Evolutionary conservation across 352 stramenopile species (phyloP).

Genomic region (Thalassiosira gravida): DNA sequence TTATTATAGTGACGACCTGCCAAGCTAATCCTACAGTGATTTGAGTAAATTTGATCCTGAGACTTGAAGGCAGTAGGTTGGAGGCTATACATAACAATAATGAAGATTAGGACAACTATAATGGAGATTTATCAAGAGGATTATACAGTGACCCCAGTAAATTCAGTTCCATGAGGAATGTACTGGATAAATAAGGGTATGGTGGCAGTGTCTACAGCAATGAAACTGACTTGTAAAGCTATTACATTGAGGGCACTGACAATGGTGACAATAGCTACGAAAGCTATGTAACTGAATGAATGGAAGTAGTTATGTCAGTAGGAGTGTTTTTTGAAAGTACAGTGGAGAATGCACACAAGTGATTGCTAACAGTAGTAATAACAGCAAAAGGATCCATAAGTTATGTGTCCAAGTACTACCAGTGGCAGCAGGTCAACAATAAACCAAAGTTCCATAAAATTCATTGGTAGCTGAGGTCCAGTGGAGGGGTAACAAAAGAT

Average conservation of each 20-base stretch:
- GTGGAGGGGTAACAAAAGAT: no score
- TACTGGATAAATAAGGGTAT: no score
- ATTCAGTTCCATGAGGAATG: no score
- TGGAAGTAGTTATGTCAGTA: neutral
- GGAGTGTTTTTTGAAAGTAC: neutral
- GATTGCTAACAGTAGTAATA: neutral
- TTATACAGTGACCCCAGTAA: neutral
- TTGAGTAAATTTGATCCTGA: slow-evolving; percentile 4
- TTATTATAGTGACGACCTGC: no score
- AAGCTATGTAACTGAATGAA: neutral
- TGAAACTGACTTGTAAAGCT: neutral
- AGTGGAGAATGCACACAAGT: neutral
- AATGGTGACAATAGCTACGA: neutral
- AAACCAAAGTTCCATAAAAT: no score
- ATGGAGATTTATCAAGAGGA: neutral
- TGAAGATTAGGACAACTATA: neutral
- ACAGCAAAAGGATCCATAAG: no score
- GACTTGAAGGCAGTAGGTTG: no score
- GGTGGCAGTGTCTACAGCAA: neutral
- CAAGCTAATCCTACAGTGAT: slow-evolving; percentile 2
- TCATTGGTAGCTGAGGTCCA: neutral
- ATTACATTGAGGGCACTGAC: neutral
- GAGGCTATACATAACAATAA: neutral
- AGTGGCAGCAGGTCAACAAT: no score
- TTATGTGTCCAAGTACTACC: no score